Evolutionary conservation across 169 alveolate genomes (phyloP).

Genomic region (Plasmodium ovale): DNA sequence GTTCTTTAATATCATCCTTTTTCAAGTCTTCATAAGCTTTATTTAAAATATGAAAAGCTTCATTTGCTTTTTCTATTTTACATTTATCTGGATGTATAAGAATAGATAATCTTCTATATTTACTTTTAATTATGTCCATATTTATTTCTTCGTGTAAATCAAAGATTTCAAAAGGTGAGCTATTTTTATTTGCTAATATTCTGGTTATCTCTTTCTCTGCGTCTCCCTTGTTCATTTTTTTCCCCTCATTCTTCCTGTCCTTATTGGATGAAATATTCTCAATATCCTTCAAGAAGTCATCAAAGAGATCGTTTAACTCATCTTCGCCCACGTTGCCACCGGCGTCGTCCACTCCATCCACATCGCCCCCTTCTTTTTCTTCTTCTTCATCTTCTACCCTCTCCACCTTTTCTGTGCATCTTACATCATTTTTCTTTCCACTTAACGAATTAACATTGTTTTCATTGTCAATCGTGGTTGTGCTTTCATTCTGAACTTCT

Average conservation of each 20-base stretch:
- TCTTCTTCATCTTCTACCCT: not conserved
- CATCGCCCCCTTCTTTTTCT: not conserved
- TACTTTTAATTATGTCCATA: conserved; percentile 78
- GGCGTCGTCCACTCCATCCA: not conserved
- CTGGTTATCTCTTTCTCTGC: conserved; percentile 61
- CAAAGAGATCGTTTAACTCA: conserved; percentile 43
- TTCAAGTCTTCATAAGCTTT: conserved; percentile 89
- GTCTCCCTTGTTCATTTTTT: conserved; percentile 50
- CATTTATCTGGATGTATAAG: conserved; percentile 95
- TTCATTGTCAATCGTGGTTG: too few relatives aligned
- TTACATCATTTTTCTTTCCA: too few relatives aligned
- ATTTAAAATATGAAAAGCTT: conserved; percentile 90
- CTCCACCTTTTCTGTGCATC: too few relatives aligned
- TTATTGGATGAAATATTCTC: conserved; percentile 44
- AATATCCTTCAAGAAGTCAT: conserved; percentile 60
- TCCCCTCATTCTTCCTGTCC: not conserved
- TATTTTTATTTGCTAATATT: conserved; percentile 59
- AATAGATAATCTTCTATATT: conserved; percentile 84
- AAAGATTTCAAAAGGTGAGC: conserved; percentile 72
- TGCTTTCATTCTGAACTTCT: too few relatives aligned
- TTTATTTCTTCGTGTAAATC: conserved; percentile 41
- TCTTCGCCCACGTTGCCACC: conserved; percentile 10
- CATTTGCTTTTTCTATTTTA: conserved; percentile 89
- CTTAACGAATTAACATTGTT: too few relatives aligned
- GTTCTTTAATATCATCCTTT: conserved; percentile 84